Evolutionary conservation across 768 basidiomycete species (phyloP), one percentile per base, ranked within the genome.

Genomic region (Trametes villosa): DNA sequence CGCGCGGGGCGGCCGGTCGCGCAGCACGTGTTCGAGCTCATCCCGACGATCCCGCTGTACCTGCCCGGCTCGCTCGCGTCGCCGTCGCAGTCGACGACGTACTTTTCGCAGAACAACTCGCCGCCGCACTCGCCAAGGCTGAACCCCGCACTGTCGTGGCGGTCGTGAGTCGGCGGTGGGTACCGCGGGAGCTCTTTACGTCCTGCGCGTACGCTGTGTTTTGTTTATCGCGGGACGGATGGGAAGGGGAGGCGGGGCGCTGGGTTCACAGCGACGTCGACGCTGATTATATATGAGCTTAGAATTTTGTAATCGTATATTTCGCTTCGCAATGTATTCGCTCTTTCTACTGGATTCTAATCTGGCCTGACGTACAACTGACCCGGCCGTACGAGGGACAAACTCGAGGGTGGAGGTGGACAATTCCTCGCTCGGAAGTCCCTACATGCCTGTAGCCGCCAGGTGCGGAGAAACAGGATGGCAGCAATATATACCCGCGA

Each of bases 1-100:
- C 66, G 80, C 8, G 53, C 38, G 27, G 57, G 63, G 1, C 82
- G 85, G 17, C 81, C 83, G 24, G 76, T 88, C 18, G 84, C 84
- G 6, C 90, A 91, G 63, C 86, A 87, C 61, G 88, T 91, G 24
- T 89, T 90, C 65, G 89, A 92, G 73, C 82, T 94, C 22, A 85
- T 91, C 17, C 89, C 89, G 9, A 91, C 89, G 0, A 82, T 91
- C 18, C 86, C 87, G 11, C 76, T 91, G 18, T 90, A 86, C 71
- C 81, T 86, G 26, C 83, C 87, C 49, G 78, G 75, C 20, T 74
- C 73, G 27, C 65, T 79, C 18, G 69, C 73, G n/a, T 78, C 78
- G 24, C 77, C 78, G 11, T 70, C 74, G 34, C 70, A 73, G 47
- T 67, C 76, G 54, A 71, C 74, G 47, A 70, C 72, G 49, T 73